phyloP scores from a whole-genome alignment of 2,329 filamentous ascomycete genomes.

The Penicillium sp. region DNA sequence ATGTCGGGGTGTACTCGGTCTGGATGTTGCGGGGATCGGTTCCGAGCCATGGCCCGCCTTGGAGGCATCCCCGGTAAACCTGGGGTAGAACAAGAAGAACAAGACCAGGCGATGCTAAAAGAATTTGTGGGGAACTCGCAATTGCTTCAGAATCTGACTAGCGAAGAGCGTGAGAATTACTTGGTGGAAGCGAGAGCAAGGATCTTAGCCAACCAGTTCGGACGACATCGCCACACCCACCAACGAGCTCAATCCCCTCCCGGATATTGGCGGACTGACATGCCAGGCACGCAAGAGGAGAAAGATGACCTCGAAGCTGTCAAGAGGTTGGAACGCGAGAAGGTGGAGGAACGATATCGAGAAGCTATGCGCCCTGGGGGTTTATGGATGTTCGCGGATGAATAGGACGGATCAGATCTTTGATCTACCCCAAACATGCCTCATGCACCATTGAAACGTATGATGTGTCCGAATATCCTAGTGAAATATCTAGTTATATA shows the following conservation, averaged over 20 bases:
- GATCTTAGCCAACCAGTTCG: constrained; percentile 68
- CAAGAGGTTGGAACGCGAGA: constrained; percentile 58
- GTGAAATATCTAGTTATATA: too few relatives aligned
- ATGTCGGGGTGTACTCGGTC: constrained; percentile 70
- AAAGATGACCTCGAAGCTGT: constrained; percentile 63
- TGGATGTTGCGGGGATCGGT: constrained; percentile 71
- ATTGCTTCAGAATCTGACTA: constrained; percentile 49
- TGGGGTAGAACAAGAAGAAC: constrained; percentile 13
- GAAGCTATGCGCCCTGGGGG: constrained; percentile 78
- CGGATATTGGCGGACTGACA: constrained; percentile 87
- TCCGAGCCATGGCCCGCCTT: constrained; percentile 60
- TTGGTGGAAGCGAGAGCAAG: constrained; percentile 73
- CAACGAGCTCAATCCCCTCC: constrained; percentile 70
- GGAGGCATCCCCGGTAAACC: constrained; percentile 32
- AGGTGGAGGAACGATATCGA: constrained; percentile 68
- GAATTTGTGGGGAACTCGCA: constrained; percentile 51
- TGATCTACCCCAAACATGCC: not conserved
- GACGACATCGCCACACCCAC: constrained; percentile 73
- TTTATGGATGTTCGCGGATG: constrained; percentile 77
- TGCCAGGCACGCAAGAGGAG: constrained; percentile 81
- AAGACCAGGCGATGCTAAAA: constrained; percentile 41
- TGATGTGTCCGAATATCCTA: too few relatives aligned
- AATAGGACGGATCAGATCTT: constrained; percentile 44
- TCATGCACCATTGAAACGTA: too few relatives aligned
- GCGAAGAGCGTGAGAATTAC: constrained; percentile 60